Evolutionary conservation across 2,329 filamentous ascomycete species (phyloP), one percentile per base, ranked within the genome.

Genomic region (Knoxdaviesia capensis): DNA sequence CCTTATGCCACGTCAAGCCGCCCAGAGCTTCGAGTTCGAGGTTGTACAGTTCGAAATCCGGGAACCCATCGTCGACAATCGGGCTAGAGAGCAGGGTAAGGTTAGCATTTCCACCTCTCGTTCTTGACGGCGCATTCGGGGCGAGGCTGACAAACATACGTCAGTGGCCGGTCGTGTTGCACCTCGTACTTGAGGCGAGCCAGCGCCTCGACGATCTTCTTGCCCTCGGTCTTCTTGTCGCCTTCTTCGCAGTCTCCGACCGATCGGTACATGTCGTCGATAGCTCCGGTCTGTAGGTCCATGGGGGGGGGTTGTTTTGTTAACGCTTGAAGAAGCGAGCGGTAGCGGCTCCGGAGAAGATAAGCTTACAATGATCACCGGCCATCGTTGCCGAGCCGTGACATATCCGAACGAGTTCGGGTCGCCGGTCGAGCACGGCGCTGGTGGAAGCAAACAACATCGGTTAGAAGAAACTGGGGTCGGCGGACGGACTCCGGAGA

Each of bases 121-220:
- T n/a, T n/a, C 10, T 4, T 10, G 34, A 20, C 7, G 37, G 33
- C 2, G 7, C 38, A 20, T 34, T 34, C 5, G 34, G 6, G 28
- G 7, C 6, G 9, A 20, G 2, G 20, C 20, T 2, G 20, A 20
- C 20, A 41, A 33, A 34, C 71, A 48, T 66, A 88, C 82, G 71
- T 78, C 51, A 96, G 60, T 48, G 73, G 65, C 37, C 86, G 75
- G 58, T 94, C 77, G 56, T 98, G 90, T 56, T 94, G 83, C 38
- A 96, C 64, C 61, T 96, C 88, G 61, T 96, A 94, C 62, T 98
- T 98, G 52, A 98, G 68, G 49, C 69, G 72, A 5, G 79, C 80
- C 8, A 98, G 68, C 49, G 80, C 71, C 54, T 81, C 75, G 36
- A 93, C 71, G 46, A 98, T 86, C 51, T 65, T 67, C 65, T 94